Base-by-base conservation (phyloP, 208 protist genomes). In the Trypanosoma avium region DNA sequence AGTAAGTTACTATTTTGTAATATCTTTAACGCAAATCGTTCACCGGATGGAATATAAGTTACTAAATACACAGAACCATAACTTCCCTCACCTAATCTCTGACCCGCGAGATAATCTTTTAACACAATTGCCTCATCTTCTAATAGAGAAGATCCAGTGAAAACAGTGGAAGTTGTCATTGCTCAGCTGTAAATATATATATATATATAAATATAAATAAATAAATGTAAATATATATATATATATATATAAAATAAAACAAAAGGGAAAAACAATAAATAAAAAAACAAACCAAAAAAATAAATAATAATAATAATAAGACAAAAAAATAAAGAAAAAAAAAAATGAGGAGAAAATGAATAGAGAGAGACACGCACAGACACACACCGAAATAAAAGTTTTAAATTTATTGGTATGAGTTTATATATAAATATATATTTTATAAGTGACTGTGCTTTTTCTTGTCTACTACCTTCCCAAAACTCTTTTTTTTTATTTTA, bases 41-140 rank as follows among this genome's bases (percentile, higher is more conserved):
- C 73, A 4, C 85, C 82, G 0, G 88, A 93, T 1, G 84, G 85
- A 4, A 89, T 69, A 73, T 97, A 86, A 48, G 84, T 92, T 8
- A 75, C 87, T 0, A 77, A 35, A 53, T 95, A 95, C 8, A 97
- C 93, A n/a, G 87, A 94, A 36, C 81, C 86, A 55, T 95, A 95
- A 26, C 84, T 84, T 1, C 93, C 93, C 35, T 94, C 88, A 55
- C 93, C 93, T 10, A 97, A 78, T 26, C 86, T 81, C 62, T 88
- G 86, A 5, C 89, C 86, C 1, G 87, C 69, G 5, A 82, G 70
- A 64, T 93, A 93, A 67, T 93, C 81, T 50, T 78, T 70, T 24
- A 95, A 57, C 53, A 90, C 83, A 24, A 81, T 79, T 1, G 58
- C 46, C 78, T 95, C 89, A 33, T 91, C 82, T 56, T 90, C 69